Conservation (phyloP, 2,329 filamentous ascomycete genomes). For the Metarhizium album region DNA sequence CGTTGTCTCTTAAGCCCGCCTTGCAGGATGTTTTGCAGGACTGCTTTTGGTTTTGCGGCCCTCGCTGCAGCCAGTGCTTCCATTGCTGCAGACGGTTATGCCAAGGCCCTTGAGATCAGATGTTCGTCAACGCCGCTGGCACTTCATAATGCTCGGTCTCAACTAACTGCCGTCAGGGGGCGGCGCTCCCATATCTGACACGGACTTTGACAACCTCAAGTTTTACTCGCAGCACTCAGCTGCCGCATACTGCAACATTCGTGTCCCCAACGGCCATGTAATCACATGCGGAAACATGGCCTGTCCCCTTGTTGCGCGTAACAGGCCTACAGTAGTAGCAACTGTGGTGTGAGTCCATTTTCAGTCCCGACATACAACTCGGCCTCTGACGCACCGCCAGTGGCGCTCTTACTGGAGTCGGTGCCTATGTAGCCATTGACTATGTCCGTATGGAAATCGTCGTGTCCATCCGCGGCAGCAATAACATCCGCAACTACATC, state of each 20-base stretch:
- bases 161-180: background rate
- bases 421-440: constrained; percentile 43
- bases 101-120: constrained; percentile 20
- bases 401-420: constrained; percentile 31
- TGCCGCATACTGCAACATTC: constrained; percentile 43
- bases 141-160: background rate
- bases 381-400: constrained; percentile 19
- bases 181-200: constrained; percentile 14
- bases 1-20: background rate
- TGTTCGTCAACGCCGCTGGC: constrained; percentile 16
- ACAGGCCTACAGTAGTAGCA: constrained; percentile 30
- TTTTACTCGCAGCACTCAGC: constrained; percentile 42
- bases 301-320: constrained; percentile 33
- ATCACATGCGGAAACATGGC: constrained; percentile 31
- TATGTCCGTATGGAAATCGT: constrained; percentile 42
- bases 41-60: constrained; percentile 16
- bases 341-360: constrained; percentile 27
- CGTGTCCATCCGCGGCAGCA: constrained; percentile 48
- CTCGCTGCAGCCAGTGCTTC: constrained; percentile 16
- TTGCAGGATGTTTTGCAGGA: constrained; percentile 13
- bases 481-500: constrained; percentile 50
- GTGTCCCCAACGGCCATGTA: constrained; percentile 23
- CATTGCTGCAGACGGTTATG: constrained; percentile 15
- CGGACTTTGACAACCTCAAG: constrained; percentile 28
- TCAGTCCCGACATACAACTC: background rate